Evolutionary conservation across 2,329 filamentous ascomycete species (phyloP), one percentile per base, ranked within the genome.

Genomic region (Cladosporium sp.): DNA sequence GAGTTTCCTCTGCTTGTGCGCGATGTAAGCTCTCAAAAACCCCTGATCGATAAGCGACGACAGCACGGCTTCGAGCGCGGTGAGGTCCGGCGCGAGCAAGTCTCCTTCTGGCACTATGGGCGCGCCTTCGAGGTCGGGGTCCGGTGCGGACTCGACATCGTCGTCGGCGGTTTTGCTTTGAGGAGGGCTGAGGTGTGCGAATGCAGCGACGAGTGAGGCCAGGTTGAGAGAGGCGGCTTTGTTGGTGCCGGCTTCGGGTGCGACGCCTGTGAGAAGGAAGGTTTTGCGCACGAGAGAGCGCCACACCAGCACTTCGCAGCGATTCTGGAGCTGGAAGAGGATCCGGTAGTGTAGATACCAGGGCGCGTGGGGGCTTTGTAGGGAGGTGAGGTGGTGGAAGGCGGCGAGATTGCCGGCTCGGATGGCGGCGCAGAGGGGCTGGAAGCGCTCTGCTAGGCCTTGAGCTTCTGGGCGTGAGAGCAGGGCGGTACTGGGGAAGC

Each of bases 291-390:
- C 81, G 6, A 97, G 78, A 1, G 86, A 87, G 12, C 92, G 83
- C 89, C 89, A 96, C 11, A 95, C 80, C 2, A 95, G 75, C 1
- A 89, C 82, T 50, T 93, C 86, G 52, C 91, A 85, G 47, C 89
- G 82, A 62, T 88, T 88, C 3, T 83, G 79, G 9, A 96, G 74
- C 12, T 86, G 83, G 5, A 95, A 77, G 18, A 95, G 79, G 20
- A 96, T 78, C 1, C 88, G 85, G 64, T 84, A 86, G 34, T 80
- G 77, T 22, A 89, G 80, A 52, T 96, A 85, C 85, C 88, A 96
- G 41, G 78, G 69, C 48, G 84, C 80, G 59, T 85, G 75, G 13
- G 72, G 64, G 11, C 69, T 72, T 18, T 74, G 66, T 3, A 71
- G 63, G 39, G 80, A 79, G 7, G 95, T 75, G 39, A 89, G 80